Conservation (phyloP, 1,284 basidiomycete genomes). For the Apiotrichum montevideense region DNA sequence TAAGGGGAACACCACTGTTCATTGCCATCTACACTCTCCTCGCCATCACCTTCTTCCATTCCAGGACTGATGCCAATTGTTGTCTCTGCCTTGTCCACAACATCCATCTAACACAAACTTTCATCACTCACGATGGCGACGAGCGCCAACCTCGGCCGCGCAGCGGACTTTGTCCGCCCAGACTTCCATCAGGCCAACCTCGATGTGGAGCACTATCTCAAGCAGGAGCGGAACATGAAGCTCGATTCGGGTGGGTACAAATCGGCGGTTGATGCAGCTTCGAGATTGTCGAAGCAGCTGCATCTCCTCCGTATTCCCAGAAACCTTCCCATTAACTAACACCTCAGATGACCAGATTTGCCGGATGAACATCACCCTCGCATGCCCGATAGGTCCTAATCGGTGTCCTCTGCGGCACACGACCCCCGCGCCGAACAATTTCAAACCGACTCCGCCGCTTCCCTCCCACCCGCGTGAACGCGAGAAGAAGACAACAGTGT, state of each 20-base stretch:
- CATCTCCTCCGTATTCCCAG: too few species aligned
- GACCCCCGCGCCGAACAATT: constrained; percentile 74
- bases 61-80: too few species aligned
- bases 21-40: too few species aligned
- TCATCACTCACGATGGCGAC: constrained; percentile 7
- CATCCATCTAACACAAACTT: not conserved
- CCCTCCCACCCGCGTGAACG: constrained; percentile 70
- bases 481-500: constrained; percentile 86
- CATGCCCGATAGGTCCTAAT: constrained; percentile 79
- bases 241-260: constrained; percentile 73
- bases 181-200: constrained; percentile 94
- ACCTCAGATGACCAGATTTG: constrained; percentile 81
- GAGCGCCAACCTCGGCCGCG: constrained; percentile 27
- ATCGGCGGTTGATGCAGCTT: not conserved
- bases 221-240: constrained; percentile 75
- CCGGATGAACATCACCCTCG: constrained; percentile 65
- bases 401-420: constrained; percentile 89
- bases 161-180: constrained; percentile 66
- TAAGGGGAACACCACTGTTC: too few species aligned
- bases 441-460: constrained; percentile 72
- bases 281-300: too few species aligned
- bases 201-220: constrained; percentile 73
- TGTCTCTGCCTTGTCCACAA: too few species aligned
- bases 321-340: constrained; percentile 1
- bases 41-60: too few species aligned